Conservation (phyloP, 768 basidiomycete genomes). For the Sarcomyxa edulis region DNA sequence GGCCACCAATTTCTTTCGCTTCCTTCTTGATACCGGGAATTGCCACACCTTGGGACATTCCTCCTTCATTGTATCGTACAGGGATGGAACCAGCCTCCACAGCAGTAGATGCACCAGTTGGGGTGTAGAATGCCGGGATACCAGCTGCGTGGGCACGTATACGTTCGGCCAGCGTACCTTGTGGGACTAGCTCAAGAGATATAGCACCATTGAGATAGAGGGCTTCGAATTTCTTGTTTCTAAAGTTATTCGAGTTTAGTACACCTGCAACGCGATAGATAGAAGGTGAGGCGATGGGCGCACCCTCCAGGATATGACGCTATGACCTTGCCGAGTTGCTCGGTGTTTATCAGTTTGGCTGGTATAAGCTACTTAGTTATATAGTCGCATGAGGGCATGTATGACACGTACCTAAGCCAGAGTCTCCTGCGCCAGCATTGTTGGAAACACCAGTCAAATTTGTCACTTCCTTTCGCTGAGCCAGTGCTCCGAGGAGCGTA, state of each 20-base stretch:
- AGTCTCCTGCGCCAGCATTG: conserved; percentile 72
- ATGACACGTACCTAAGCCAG: conserved; percentile 56
- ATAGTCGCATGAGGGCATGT: conserved; percentile 2
- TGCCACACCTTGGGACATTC: conserved; percentile 63
- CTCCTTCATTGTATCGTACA: conserved; percentile 71
- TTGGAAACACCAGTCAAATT: conserved; percentile 83
- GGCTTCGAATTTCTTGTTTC: conserved; percentile 83
- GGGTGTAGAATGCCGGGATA: conserved; percentile 91
- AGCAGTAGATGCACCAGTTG: conserved; percentile 83
- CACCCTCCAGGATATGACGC: conserved; percentile 88
- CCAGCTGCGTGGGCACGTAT: conserved; percentile 87
- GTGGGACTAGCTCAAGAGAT: conserved; percentile 84
- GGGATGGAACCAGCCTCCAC: conserved; percentile 79
- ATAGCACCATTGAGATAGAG: conserved; percentile 79
- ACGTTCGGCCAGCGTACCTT: conserved; percentile 87
- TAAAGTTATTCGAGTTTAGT: conserved; percentile 23
- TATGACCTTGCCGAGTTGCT: conserved; percentile 79
- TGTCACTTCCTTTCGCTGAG: conserved; percentile 67
- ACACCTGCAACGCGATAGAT: background rate
- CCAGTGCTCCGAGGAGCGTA: conserved; percentile 75
- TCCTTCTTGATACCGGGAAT: conserved; percentile 77
- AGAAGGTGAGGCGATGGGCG: conserved; percentile 13
- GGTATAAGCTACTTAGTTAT: conserved; percentile 1
- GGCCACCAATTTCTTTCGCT: conserved; percentile 69
- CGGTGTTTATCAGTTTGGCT: conserved; percentile 72